Evolutionary conservation across 768 basidiomycete genomes (phyloP), one percentile per base, ranked within the genome.

Genomic region (Coprinopsis sp.): DNA sequence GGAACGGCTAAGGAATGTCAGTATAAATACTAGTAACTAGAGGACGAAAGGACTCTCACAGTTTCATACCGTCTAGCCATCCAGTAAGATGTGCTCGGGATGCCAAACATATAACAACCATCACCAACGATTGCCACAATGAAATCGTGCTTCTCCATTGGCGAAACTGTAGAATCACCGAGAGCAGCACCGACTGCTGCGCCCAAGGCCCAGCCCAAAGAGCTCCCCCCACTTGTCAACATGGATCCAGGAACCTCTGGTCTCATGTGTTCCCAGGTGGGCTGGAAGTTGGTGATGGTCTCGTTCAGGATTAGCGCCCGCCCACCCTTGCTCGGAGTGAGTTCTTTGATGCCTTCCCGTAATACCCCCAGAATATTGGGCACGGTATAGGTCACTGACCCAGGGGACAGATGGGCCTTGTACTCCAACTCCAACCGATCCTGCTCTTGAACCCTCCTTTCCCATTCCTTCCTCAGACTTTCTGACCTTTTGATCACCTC

Each of bases 61-160:
- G 84, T 81, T 25, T 80, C 62, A 58, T 87, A 87, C 37, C 72
- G 71, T 53, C 76, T 71, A 1, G 86, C 83, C 62, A 87, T 85
- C 86, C 86, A 87, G 61, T 75, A 87, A 1, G 76, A 77, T 1
- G 81, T 74, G 25, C 75, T 71, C 0, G 85, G 86, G 0, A 82
- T 77, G 0, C 79, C 73, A 54, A 87, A 87, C 57, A 87, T 55
- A 53, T 71, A 88, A 5, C 76, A 77, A 0, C 86, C 86, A 54
- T 88, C 86, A 0, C 86, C 86, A 2, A 86, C 79, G 21, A 88
- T 65, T 1, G 67, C 68, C 1, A 76, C 71, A 6, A 81, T 67
- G 33, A 87, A 58, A n/a, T 87, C 81, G 38, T 73, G 69, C 4
- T 58, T 27, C 22, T 25, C 19, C 18, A 22, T 21, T 1, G 46